phyloP scores from a whole-genome alignment of 768 basidiomycete species.

The Lactarius sp. region DNA sequence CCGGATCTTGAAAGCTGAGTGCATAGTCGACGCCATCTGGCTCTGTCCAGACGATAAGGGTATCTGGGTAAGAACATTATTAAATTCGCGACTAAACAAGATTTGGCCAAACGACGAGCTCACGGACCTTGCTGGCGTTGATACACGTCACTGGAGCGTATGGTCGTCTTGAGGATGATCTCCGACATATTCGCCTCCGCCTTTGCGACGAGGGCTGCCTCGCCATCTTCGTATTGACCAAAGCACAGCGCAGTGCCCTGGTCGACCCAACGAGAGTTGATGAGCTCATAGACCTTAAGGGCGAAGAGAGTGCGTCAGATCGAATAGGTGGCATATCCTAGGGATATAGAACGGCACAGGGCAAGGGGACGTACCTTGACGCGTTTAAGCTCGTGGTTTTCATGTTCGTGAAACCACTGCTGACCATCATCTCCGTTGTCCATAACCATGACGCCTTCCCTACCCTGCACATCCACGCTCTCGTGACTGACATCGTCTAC shows the following conservation, averaged over 20 bases:
- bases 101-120: slow-evolving; percentile 4
- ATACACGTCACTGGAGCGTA: slow-evolving; percentile 79
- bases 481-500: slow-evolving; percentile 17
- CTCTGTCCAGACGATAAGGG: slow-evolving; percentile 98
- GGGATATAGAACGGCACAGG: slow-evolving; percentile 24
- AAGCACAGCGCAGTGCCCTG: slow-evolving; percentile 96
- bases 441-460: slow-evolving; percentile 37
- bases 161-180: slow-evolving; percentile 73
- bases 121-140: slow-evolving; percentile 78
- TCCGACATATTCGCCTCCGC: slow-evolving; percentile 68
- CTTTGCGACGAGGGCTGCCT: slow-evolving; percentile 80
- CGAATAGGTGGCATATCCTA: slow-evolving; percentile 26
- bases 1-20: slow-evolving; percentile 92
- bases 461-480: slow-evolving; percentile 43
- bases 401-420: slow-evolving; percentile 58
- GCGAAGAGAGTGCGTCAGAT: slow-evolving; percentile 4
- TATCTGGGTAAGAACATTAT: slow-evolving; percentile 51
- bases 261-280: slow-evolving; percentile 89
- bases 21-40: slow-evolving; percentile 93
- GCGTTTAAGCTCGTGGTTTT: slow-evolving; percentile 72
- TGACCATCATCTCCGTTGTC: slow-evolving; percentile 49
- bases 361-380: slow-evolving; percentile 57
- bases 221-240: slow-evolving; percentile 77
- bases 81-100: slow-evolving; percentile 8
- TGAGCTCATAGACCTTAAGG: slow-evolving; percentile 86